A percentile compares a stretch with the other conserved stretches of the same genome.
These are phyloP conservation scores for Vitis hybrid DNA, from an alignment of 177 flowering plant genomes.

Conservation along the genomic window DNA sequence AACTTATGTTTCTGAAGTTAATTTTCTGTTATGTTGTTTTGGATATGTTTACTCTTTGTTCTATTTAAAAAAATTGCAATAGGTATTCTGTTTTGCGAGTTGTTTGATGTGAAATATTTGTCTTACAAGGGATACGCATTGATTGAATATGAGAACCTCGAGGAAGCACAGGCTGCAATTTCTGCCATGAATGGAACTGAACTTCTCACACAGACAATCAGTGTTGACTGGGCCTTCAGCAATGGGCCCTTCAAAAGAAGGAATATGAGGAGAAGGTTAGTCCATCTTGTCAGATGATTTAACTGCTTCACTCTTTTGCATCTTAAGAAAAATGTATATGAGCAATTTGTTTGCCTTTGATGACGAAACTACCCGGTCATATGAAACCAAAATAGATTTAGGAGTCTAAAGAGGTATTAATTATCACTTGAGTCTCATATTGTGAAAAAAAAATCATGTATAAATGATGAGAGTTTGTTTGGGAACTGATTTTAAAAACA, in stretches of 20 bases:
- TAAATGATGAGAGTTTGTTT: too few relatives aligned
- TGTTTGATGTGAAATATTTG: neutral
- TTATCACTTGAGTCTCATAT: too few relatives aligned
- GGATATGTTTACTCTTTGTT: neutral
- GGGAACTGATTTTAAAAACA: too few relatives aligned
- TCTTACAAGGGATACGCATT: conserved; percentile 47
- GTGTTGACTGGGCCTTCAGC: conserved; percentile 55
- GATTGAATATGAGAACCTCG: conserved; percentile 43
- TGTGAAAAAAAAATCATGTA: too few relatives aligned
- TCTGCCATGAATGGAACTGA: conserved; percentile 36
- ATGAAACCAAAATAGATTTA: too few relatives aligned
- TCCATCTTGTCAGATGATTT: neutral
- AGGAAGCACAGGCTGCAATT: conserved; percentile 47
- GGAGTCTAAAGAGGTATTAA: too few relatives aligned
- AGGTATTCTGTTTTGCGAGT: neutral
- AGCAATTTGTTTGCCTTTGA: too few relatives aligned
- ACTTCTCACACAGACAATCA: conserved; percentile 32
- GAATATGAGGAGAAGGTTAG: conserved; percentile 35
- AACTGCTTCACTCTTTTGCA: neutral
- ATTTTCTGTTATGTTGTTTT: neutral
- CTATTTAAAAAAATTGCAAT: neutral
- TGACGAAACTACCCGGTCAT: too few relatives aligned
- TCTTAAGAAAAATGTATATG: too few relatives aligned
- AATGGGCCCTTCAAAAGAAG: conserved; percentile 38
- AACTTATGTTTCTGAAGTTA: neutral